phyloP scores from a whole-genome alignment of 192 early-diverging fungal species.

The Backusella luteola region DNA sequence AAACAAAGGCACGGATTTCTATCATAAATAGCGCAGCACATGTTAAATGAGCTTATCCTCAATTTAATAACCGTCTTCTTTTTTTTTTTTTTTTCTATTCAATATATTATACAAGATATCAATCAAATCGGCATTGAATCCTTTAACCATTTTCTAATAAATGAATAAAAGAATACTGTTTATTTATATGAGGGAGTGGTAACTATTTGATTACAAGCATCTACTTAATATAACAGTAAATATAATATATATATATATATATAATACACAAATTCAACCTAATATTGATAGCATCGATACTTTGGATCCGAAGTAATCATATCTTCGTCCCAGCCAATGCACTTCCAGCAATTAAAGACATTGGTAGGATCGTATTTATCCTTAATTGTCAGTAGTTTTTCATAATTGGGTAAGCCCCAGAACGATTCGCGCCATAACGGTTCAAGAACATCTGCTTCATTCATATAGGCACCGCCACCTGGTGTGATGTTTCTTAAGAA shows the following conservation, averaged over 20 bases:
- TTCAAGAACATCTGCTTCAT: slow-evolving; percentile 46
- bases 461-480: slow-evolving; percentile 44
- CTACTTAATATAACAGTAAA: not conserved
- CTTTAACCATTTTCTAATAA: not conserved
- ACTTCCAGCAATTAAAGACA: slow-evolving; percentile 44
- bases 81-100: no score
- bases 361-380: slow-evolving; percentile 40
- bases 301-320: slow-evolving; percentile 7
- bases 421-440: slow-evolving; percentile 43
- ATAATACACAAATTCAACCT: not conserved
- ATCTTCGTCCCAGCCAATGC: slow-evolving; percentile 39
- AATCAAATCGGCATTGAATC: not conserved
- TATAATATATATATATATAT: not conserved
- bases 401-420: slow-evolving; percentile 47
- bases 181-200: not conserved
- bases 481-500: slow-evolving; percentile 25
- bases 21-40: no score
- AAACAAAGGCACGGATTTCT: no score
- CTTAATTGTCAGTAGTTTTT: slow-evolving; percentile 39
- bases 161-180: not conserved
- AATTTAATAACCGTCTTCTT: no score
- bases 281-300: slow-evolving; percentile 17
- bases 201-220: not conserved
- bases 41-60: no score
- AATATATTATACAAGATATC: no score